Base-by-base conservation (phyloP, 2,329 filamentous ascomycete genomes). In the Phialophora chinensis region DNA sequence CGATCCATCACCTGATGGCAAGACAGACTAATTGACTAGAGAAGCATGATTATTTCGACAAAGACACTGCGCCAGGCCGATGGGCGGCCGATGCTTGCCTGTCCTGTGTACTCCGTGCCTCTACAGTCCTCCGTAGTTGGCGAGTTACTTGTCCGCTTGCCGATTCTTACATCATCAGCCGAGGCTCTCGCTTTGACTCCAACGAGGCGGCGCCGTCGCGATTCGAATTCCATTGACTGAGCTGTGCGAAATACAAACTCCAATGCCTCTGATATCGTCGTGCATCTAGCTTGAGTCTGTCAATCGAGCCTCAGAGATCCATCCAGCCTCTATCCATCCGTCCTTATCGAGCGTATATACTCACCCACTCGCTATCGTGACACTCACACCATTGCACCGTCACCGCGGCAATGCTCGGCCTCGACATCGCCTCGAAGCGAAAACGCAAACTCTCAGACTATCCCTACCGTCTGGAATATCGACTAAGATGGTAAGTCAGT, bases 341-440 rank as follows among this genome's bases (percentile, higher is more conserved):
- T 17, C 14, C 38, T 4, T 42, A 7, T 6, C 6, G 38, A 42
- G 17, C 2, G 7, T n/a, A 20, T 7, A n/a, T 3, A 42, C 35
- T 6, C 14, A 6, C 23, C 23, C 23, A 25, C 23, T n/a, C n/a
- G n/a, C n/a, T n/a, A n/a, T n/a, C n/a, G n/a, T n/a, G n/a, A n/a
- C n/a, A n/a, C n/a, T 2, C 14, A 6, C 14, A 42, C 38, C 6
- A 7, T 5, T 6, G 14, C 17, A n/a, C 38, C 4, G 2, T 1
- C 12, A n/a, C 6, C 14, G 38, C 17, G 4, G 38, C 38, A 4
- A 68, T 68, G 58, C 63, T 72, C 5, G 69, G 63, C 5, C 60
- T 69, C 4, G 69, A 72, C 47, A 66, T 72, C 27, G 66, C 65
- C 17, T 67, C 71, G 42, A 72, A 72, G 60, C 71, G 71, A 17